Base-by-base conservation (phyloP, 1,284 basidiomycete genomes). In the Hortiboletus rubellus region DNA sequence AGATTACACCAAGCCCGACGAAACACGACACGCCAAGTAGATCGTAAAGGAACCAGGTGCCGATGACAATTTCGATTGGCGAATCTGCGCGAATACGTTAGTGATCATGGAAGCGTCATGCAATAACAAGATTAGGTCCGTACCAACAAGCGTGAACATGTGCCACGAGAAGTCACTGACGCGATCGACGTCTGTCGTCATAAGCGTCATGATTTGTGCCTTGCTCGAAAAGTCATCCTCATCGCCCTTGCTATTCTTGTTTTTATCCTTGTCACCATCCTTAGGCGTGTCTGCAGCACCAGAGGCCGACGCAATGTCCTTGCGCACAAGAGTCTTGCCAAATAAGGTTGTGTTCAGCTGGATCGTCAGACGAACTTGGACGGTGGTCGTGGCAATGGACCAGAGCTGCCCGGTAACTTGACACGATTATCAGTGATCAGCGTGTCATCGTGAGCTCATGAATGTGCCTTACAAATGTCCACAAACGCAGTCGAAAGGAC, bases 261-360 rank as follows among this genome's bases (percentile, higher is more conserved):
- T 64, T 34, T 68, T 73, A 10, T 68, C 66, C 44, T 72, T 69
- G 46, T 65, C 68, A 1, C 62, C 58, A 27, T 62, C 59, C 51
- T 58, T 67, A 15, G 50, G 60, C 24, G 66, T 66, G n/a, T 66
- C 62, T 17, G 57, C 58, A n/a, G 67, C 42, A 53, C 73, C 49
- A 10, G 82, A 71, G 15, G 84, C 82, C 1, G 86, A 88, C 0
- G 91, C 91, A 30, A 94, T 77, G 63, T 95, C 91, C 74, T 96
- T 95, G 47, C 92, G 84, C 22, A 92, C 83, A 5, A 97, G 83
- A 0, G 94, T 96, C 76, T 97, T 97, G 48, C 86, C 85, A 69
- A 92, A 97, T 8, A 97, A 76, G 54, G 91, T 83, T 12, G 91
- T 86, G 74, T 96, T 96, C 52, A 97, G 79, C 69, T 96, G 92